Evolutionary conservation across 306 rosid genomes (phyloP), one percentile per base, ranked within the genome.

Genomic region (Rubus parviflorus): DNA sequence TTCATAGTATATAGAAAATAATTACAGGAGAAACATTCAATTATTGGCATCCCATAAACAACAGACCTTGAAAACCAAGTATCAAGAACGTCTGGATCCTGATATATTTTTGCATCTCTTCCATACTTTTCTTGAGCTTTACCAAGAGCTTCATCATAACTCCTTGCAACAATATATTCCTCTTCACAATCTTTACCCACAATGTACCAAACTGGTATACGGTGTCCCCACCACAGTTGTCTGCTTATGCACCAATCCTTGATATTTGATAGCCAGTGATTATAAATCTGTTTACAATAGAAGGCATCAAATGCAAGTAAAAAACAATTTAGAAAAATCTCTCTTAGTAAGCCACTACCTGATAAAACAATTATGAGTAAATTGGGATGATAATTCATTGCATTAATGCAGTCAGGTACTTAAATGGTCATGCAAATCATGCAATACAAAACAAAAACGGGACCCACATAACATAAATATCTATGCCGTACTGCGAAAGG

Each of bases 191-290:
- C 86, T 83, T 88, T 90, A 58, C 98, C 98, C 43, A 76, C 90
- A 82, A 94, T 82, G 83, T 94, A 94, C 97, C 98, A 94, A 80
- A 94, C 98, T 71, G 98, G 98, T 70, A 94, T 92, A 56, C 91
- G 90, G 82, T 94, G 98, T 75, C 98, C 98, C 98, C 98, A 94
- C 98, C 98, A 94, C n/a, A 94, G 87, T 82, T 94, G 98, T 82
- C 98, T 88, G 89, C 98, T 94, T 83, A 94, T 94, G 88, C 98
- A 94, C 98, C 97, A 94, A 81, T 94, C 98, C 82, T 94, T 94
- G 68, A 92, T 94, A 84, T 90, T 94, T 76, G 95, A 92, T 79
- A 94, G 92, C 98, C 98, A 94, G 75, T 92, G 97, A 73, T 94
- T 92, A 86, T 94, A 94, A 77, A 94, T 94, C 98, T 94, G 95